Evolutionary conservation across 768 basidiomycete species (phyloP).

Genomic region (Tulasnella sp.): DNA sequence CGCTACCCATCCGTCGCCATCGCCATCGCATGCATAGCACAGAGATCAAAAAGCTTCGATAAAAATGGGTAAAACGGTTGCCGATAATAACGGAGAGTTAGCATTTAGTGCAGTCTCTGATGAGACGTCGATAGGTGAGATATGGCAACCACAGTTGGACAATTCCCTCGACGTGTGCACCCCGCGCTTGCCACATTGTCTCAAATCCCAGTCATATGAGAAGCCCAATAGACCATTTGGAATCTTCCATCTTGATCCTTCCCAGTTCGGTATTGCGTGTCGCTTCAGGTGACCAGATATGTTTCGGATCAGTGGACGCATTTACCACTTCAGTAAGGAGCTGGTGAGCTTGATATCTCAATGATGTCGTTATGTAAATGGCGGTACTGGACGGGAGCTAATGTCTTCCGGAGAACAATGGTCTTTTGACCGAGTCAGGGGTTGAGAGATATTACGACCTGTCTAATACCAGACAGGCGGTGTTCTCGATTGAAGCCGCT

Average conservation of each 20-base stretch:
- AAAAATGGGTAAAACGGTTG: background rate
- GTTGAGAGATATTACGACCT: background rate
- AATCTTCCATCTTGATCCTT: background rate
- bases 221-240: background rate
- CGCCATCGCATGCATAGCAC: background rate
- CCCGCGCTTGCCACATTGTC: background rate
- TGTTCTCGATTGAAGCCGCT: background rate
- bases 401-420: background rate
- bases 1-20: background rate
- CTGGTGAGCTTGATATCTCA: background rate
- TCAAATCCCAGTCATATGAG: background rate
- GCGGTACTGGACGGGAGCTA: background rate
- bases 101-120: background rate
- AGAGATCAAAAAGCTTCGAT: background rate
- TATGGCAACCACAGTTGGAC: background rate
- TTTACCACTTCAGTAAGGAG: background rate
- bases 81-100: background rate
- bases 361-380: background rate
- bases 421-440: background rate
- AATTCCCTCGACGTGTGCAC: background rate
- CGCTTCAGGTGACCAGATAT: background rate
- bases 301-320: background rate
- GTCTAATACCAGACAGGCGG: background rate
- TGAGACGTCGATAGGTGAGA: background rate
- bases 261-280: too few relatives aligned